A percentile compares a stretch with the other conserved stretches of the same genome.
phyloP scores from a whole-genome alignment of 192 early-diverging fungal genomes.

The Coemansia sp. region DNA sequence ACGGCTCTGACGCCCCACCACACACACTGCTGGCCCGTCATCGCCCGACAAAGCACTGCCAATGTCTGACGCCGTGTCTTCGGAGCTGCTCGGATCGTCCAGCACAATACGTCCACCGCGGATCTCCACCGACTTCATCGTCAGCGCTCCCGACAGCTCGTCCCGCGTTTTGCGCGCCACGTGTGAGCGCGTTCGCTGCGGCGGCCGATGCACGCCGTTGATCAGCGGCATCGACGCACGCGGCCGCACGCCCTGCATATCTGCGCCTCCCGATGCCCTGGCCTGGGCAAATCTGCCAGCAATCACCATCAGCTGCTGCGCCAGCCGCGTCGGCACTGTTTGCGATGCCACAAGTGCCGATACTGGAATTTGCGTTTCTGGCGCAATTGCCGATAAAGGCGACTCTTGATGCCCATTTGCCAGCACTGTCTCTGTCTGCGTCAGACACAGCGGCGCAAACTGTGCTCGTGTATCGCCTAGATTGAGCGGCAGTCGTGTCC shows the following conservation, averaged over 20 bases:
- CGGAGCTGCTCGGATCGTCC: conserved; percentile 45
- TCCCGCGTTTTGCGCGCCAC: conserved; percentile 20
- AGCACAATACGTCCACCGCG: conserved; percentile 50
- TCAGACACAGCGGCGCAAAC: conserved; percentile 35
- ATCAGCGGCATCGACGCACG: conserved; percentile 53
- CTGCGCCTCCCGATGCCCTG: not conserved
- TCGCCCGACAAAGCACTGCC: not conserved
- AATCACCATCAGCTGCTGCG: conserved; percentile 28
- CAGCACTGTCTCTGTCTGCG: conserved; percentile 25
- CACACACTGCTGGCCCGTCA: not conserved
- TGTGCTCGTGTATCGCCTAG: conserved; percentile 39
- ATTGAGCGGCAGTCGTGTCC: conserved; percentile 7
- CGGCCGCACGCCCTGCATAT: conserved; percentile 26
- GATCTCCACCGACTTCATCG: conserved; percentile 55
- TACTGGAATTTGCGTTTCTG: not conserved
- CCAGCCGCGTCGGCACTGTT: conserved; percentile 22
- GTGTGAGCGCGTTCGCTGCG: conserved; percentile 44
- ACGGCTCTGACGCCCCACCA: conserved; percentile 4
- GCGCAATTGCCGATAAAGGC: not conserved
- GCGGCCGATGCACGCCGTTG: conserved; percentile 18
- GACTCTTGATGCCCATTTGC: conserved; percentile 8
- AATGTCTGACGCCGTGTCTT: conserved; percentile 21
- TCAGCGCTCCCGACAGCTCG: conserved; percentile 47
- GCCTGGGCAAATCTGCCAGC: conserved; percentile 18
- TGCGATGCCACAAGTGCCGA: not conserved